Percentiles rank a stretch among this genome's conserved stretches.
Conservation (phyloP, 768 basidiomycete genomes). For the Dendrothele bispora region DNA sequence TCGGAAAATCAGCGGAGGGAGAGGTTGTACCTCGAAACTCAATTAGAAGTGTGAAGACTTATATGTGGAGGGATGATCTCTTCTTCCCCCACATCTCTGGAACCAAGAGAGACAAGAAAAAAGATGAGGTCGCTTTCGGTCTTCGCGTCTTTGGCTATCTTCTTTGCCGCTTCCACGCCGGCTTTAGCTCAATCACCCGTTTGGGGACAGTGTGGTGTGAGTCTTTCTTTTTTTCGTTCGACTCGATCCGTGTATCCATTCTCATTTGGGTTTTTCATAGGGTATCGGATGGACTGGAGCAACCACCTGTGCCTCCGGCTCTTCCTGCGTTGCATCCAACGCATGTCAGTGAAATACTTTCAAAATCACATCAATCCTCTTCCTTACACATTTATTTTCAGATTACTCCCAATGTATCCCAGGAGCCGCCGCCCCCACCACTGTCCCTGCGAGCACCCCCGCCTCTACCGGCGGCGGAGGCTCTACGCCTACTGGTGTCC, state of each 20-base stretch:
- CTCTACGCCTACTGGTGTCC: too few relatives aligned
- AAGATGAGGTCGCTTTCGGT: slow-evolving; percentile 18
- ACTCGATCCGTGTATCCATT: too few relatives aligned
- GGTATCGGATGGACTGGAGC: slow-evolving; percentile 43
- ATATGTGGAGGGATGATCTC: too few relatives aligned
- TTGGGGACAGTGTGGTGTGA: slow-evolving; percentile 54
- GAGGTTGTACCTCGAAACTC: too few relatives aligned
- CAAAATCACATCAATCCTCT: background rate
- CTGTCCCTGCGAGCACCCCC: slow-evolving; percentile 23
- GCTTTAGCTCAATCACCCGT: slow-evolving; percentile 35
- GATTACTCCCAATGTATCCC: slow-evolving; percentile 52
- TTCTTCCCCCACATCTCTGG: too few relatives aligned
- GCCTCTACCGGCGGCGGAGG: slow-evolving; percentile 17
- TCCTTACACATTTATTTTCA: slow-evolving; percentile 17
- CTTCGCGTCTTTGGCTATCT: slow-evolving; percentile 33
- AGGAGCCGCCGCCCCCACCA: slow-evolving; percentile 22
- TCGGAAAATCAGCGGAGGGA: too few relatives aligned
- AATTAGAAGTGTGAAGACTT: background rate
- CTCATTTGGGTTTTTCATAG: slow-evolving; percentile 21
- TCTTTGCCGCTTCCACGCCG: slow-evolving; percentile 26
- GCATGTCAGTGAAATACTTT: slow-evolving; percentile 42
- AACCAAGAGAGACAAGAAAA: too few relatives aligned
- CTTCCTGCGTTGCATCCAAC: slow-evolving; percentile 40
- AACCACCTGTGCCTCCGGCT: slow-evolving; percentile 45
- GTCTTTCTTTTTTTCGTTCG: slow-evolving; percentile 15